These are phyloP conservation scores for Nepenthes alata DNA, from an alignment of 179 eudicot genomes.

Conservation along the genomic window DNA sequence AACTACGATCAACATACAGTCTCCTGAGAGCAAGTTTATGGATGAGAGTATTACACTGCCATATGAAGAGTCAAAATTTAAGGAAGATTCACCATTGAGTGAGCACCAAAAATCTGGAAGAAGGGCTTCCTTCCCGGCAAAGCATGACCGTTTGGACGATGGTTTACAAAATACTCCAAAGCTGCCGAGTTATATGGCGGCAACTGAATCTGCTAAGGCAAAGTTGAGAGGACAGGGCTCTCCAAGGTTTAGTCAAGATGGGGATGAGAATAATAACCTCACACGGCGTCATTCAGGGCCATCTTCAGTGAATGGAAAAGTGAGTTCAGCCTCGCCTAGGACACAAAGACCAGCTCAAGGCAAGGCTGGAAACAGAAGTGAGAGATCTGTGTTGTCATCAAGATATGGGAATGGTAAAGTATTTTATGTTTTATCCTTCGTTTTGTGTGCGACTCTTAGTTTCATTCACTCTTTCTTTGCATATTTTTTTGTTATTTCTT, in stretches of 20 bases:
- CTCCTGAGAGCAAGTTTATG: conserved; percentile 17
- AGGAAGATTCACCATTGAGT: conserved; percentile 17
- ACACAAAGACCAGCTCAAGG: conserved; percentile 29
- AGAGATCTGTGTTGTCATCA: conserved; percentile 28
- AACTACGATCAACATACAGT: conserved; percentile 12
- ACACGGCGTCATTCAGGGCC: conserved; percentile 38
- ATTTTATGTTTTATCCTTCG: background rate
- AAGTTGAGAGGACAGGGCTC: conserved; percentile 38
- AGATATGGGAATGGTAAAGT: conserved; percentile 35
- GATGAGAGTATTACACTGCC: conserved; percentile 23
- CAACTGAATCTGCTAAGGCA: conserved; percentile 42
- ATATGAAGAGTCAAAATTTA: conserved; percentile 20
- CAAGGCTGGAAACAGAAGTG: conserved; percentile 26
- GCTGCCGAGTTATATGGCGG: conserved; percentile 42
- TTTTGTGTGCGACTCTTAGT: background rate
- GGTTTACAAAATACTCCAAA: conserved; percentile 33
- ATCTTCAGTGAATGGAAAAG: conserved; percentile 31
- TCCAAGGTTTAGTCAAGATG: conserved; percentile 30
- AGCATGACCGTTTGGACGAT: conserved; percentile 28
- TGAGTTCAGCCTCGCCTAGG: conserved; percentile 31
- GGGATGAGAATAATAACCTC: conserved; percentile 21
- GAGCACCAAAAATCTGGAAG: conserved; percentile 29
- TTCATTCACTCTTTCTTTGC: background rate
- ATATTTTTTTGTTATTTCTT: background rate
- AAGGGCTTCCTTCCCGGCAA: conserved; percentile 32